These are phyloP conservation scores for Trichosporon coremiiforme DNA, from an alignment of 1,284 basidiomycete species.

Conservation along the genomic window DNA sequence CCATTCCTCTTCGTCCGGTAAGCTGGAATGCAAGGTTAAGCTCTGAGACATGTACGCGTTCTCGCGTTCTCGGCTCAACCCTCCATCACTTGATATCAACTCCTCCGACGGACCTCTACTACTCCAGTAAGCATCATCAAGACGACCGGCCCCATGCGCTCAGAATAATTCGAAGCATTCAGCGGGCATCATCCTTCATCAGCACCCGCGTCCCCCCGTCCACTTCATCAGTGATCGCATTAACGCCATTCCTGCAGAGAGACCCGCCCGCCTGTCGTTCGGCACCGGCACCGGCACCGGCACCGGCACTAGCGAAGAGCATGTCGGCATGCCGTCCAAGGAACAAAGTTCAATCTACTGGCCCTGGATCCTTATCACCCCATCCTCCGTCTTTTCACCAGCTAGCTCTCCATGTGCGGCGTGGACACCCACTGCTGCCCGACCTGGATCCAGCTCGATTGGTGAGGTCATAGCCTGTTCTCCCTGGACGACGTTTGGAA, in stretches of 20 bases:
- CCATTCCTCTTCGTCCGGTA: background rate
- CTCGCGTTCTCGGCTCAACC: background rate
- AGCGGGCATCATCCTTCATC: background rate
- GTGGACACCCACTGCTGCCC: too few species aligned
- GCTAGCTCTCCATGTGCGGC: too few species aligned
- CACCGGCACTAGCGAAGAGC: too few species aligned
- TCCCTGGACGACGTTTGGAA: too few species aligned
- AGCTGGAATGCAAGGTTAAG: background rate
- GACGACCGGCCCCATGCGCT: too few species aligned
- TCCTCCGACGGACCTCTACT: background rate
- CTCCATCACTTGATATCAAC: background rate
- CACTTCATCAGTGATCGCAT: background rate
- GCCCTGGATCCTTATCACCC: background rate
- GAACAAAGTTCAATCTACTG: background rate
- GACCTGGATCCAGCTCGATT: too few species aligned
- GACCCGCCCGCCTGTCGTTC: background rate
- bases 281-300: background rate
- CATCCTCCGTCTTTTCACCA: too few species aligned
- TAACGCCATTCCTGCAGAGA: background rate
- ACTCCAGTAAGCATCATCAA: too few species aligned
- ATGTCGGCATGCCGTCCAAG: background rate
- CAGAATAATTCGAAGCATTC: background rate
- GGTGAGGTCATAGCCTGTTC: background rate
- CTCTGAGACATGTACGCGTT: background rate
- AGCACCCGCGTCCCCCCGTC: too few species aligned